These are phyloP conservation scores for Sphaerulina vaccinii DNA, from an alignment of 2,329 filamentous ascomycete species.

Conservation along the genomic window DNA sequence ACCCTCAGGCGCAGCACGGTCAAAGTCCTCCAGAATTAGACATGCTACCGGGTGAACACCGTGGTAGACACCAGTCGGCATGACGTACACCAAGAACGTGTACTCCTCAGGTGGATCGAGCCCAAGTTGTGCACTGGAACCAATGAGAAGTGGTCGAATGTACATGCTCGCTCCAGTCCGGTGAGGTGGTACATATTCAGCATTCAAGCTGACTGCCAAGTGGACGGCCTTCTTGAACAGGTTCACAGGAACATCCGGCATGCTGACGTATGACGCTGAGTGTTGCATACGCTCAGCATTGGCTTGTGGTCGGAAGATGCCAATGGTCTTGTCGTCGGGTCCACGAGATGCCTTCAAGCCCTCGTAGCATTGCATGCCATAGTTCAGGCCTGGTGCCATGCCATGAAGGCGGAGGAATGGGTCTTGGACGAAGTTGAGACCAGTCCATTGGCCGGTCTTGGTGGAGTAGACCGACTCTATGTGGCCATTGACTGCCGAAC, in stretches of 20 bases:
- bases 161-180: conserved; percentile 90
- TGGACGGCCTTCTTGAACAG: conserved; percentile 75
- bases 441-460: conserved; percentile 72
- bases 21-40: conserved; percentile 87
- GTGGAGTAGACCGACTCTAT: conserved; percentile 82
- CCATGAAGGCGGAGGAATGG: conserved; percentile 88
- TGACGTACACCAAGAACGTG: conserved; percentile 83
- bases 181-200: conserved; percentile 86
- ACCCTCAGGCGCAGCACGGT: conserved; percentile 86
- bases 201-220: conserved; percentile 82
- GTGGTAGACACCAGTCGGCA: conserved; percentile 93
- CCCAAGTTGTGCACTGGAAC: conserved; percentile 81
- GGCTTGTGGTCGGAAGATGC: conserved; percentile 81
- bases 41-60: conserved; percentile 84
- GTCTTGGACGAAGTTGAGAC: conserved; percentile 75
- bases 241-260: conserved; percentile 74
- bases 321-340: conserved; percentile 67
- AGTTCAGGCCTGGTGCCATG: conserved; percentile 94
- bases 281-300: conserved; percentile 84
- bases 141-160: conserved; percentile 84
- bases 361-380: conserved; percentile 96
- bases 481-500: conserved; percentile 75
- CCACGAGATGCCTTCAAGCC: conserved; percentile 94
- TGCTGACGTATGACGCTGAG: conserved; percentile 78
- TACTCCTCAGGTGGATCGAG: conserved; percentile 88